Evolutionary conservation across 2,329 filamentous ascomycete genomes (phyloP), one percentile per base, ranked within the genome.

Genomic region (Verticillium zaregamsianum): DNA sequence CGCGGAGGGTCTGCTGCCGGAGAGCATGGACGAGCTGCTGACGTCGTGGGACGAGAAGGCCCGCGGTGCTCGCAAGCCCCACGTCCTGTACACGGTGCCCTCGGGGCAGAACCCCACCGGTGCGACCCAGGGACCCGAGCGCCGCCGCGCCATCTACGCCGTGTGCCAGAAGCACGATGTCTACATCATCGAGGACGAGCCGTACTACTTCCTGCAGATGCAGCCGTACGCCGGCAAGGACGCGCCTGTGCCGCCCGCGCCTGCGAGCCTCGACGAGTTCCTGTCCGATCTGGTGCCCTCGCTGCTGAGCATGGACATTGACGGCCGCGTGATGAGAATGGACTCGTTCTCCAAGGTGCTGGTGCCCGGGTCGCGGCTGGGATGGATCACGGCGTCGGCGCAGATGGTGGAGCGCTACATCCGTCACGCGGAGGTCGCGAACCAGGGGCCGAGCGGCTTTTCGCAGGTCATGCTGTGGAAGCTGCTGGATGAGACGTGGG

Each of bases 291-390:
- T 96, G 6, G 81, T 92, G 5, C 92, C 93, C 0, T 90, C 90
- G 2, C 86, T 90, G 61, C 81, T 97, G 35, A 91, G 86, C 75
- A 82, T 97, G 69, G 93, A 97, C 72, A 82, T 86, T 1, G 93
- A 97, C 73, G 94, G 93, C 8, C 90, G 93, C 64, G 93, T 97
- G 39, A 82, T 97, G 79, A 90, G 93, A 39, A 84, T 97, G 76
- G 93, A 97, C 73, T 96, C 92, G 0, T 96, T 97, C 77, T 96
- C 91, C 70, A 97, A 97, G 78, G 91, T 97, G 1, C 82, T 97
- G 35, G 84, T 92, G 0, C 93, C 94, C 0, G 93, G 93, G 9
- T 88, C 90, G 15, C 86, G 93, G 55, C 77, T 90, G 49, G 93
- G 93, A 52, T 99, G 95, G 94, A 84, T 97, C 62, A 96, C 94